Percentiles rank a stretch among this genome's conserved stretches.
phyloP scores from a whole-genome alignment of 2,329 filamentous ascomycete species.

The Bipolaris cookei region DNA sequence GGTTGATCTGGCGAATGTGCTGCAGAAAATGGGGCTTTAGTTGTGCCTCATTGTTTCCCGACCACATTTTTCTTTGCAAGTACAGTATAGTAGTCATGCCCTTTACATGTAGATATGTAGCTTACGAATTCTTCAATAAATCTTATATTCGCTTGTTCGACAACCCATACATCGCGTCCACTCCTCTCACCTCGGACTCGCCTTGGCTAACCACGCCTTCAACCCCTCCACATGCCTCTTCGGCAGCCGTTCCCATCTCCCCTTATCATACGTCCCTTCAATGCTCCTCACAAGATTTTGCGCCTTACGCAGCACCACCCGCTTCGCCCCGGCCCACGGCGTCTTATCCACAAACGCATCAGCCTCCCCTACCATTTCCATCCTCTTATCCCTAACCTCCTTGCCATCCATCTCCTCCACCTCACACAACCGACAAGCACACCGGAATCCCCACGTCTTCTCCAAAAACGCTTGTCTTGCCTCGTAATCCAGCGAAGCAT shows the following conservation, averaged over 20 bases:
- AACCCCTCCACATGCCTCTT: conserved; percentile 22
- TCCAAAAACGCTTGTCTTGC: conserved; percentile 41
- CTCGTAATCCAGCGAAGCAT: conserved; percentile 44
- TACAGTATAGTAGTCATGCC: not conserved
- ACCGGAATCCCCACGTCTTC: conserved; percentile 52
- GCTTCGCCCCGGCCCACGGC: conserved; percentile 38
- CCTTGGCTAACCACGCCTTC: conserved; percentile 30
- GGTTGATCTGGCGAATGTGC: conserved; percentile 33
- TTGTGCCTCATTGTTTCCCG: not conserved
- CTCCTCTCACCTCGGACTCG: conserved; percentile 17
- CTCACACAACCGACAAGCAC: conserved; percentile 49
- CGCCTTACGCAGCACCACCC: conserved; percentile 32
- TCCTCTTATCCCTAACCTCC: conserved; percentile 29
- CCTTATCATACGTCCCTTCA: conserved; percentile 34
- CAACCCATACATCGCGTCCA: not conserved
- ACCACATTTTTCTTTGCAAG: not conserved
- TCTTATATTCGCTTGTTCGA: not conserved
- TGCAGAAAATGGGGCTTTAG: conserved; percentile 34
- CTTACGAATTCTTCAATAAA: not conserved
- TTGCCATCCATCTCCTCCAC: conserved; percentile 40
- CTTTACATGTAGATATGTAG: not conserved
- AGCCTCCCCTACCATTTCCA: conserved; percentile 32
- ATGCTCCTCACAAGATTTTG: conserved; percentile 29
- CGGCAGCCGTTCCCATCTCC: conserved; percentile 29
- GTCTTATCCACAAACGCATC: conserved; percentile 35